Base-by-base conservation (phyloP, 2,329 filamentous ascomycete species). In the Phialophora expanda region DNA sequence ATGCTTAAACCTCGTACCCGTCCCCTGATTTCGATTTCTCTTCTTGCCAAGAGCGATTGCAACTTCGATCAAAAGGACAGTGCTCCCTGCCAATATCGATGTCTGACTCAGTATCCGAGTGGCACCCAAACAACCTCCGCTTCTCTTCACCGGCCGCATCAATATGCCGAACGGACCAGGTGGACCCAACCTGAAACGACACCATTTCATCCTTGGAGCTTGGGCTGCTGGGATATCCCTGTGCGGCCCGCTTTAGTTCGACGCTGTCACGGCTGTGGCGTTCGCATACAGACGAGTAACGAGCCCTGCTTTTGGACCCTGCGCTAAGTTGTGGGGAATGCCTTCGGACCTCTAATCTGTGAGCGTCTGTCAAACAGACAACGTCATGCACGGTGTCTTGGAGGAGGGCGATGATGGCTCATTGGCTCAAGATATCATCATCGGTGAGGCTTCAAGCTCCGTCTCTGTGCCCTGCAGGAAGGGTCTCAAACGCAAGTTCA, bases 101-200 rank as follows among this genome's bases (percentile, higher is more conserved):
- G 17, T 44, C 14, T n/a, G 38, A 44, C 38, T n/a, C 2, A 17
- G n/a, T 8, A 8, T 44, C 48, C 2, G 22, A 51, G 20, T 51
- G 20, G 48, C 20, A 28, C 48, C 12, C 48, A 17, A 51, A 12
- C 22, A 24, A 28, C 20, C 48, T 14, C 24, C 24, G 12, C 22
- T 22, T 51, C 24, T 22, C 26, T 3, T 3, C 24, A 22, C 48
- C 22, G 14, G 48, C 48, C 5, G 48, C 6, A 14, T 51, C 24
- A 55, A 12, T 2, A 55, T 9, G 50, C 48, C 50, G 44, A 44
- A 55, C 56, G 44, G 44, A 17, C 9, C 11, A 28, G 32, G 58
- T 60, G 59, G 62, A 30, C 53, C 54, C 24, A 61, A 63, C 64
- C 63, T 68, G 66, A 68, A 68, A 68, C 66, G 63, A 57, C 44